Evolutionary conservation across 345 rosid species (phyloP), one percentile per base, ranked within the genome.

Genomic region (Cardamine chenopodiifolia): DNA sequence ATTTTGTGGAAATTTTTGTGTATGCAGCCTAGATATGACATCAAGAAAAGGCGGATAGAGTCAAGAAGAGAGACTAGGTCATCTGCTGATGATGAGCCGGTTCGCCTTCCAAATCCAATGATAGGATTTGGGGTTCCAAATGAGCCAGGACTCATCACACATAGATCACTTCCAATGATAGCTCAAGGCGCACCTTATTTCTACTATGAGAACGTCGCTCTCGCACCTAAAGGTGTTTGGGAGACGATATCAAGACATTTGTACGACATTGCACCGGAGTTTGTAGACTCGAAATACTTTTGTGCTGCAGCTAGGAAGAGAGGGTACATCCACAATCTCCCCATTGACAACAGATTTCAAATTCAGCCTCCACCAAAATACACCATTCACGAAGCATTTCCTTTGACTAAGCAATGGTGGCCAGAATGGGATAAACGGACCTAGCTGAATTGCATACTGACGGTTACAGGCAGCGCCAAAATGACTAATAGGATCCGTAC

Each of bases 181-280:
- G 97, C 86, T 5, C 53, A 13, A 2, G 93, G 90, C 7, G 97
- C 91, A 19, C 97, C 97, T 0, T 94, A 80, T 63, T 94, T 94
- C 55, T 94, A 90, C 69, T 94, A 90, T 5, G 98, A 94, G 78
- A 94, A 94, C 15, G 98, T 94, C 2, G 97, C 98, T 2, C 85
- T 90, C 20, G 89, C 98, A 48, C 98, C 98, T 3, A 90, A 82
- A 73, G 98, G 98, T 1, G 97, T 89, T n/a, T 94, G 98, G 98
- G 83, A 81, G 29, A 87, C 90, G 15, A 91, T 94, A 3, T 91
- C 97, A 0, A 72, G 96, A 3, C 85, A 81, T 39, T 44, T 94
- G 22, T 89, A 81, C 35, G 95, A 90, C 5, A 82, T 91, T 49
- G 83, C 82, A 68, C 98, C 98, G 0, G 97, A 94, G 61, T 91